Evolutionary conservation across 2,329 filamentous ascomycete species (phyloP).

Genomic region (Alternaria triticina): DNA sequence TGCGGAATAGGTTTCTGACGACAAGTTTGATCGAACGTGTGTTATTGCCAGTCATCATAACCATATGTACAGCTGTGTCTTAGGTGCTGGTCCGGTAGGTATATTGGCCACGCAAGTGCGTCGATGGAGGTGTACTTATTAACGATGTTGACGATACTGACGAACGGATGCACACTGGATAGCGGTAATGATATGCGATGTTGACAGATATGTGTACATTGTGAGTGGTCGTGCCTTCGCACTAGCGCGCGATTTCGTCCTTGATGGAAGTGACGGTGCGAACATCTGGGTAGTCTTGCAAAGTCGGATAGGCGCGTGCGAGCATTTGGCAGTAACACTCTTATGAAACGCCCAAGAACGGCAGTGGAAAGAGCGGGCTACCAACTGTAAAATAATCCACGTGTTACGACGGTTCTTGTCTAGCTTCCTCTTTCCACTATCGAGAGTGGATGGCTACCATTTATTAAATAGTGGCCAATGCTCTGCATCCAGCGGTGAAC

Average conservation of each 20-base stretch:
- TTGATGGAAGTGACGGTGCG: background rate
- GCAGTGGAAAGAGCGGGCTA: background rate
- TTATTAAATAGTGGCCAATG: background rate
- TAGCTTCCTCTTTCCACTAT: background rate
- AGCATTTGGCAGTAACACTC: background rate
- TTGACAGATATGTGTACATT: background rate
- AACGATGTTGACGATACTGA: background rate
- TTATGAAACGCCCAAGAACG: background rate
- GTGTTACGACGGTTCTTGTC: background rate
- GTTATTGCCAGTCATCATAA: background rate
- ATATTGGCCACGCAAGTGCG: background rate
- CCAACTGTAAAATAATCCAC: background rate
- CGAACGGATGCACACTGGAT: background rate
- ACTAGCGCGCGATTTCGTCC: background rate
- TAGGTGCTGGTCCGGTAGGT: background rate
- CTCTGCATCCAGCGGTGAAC: background rate
- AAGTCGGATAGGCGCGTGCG: background rate
- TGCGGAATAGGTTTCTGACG: background rate
- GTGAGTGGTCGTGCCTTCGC: background rate
- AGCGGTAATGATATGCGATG: background rate
- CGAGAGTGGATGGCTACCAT: background rate
- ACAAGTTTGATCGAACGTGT: background rate
- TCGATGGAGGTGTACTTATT: background rate
- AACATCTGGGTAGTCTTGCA: background rate
- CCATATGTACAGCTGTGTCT: background rate